Evolutionary conservation across 2,329 filamentous ascomycete species (phyloP).

Genomic region (Exophiala dermatitidis): DNA sequence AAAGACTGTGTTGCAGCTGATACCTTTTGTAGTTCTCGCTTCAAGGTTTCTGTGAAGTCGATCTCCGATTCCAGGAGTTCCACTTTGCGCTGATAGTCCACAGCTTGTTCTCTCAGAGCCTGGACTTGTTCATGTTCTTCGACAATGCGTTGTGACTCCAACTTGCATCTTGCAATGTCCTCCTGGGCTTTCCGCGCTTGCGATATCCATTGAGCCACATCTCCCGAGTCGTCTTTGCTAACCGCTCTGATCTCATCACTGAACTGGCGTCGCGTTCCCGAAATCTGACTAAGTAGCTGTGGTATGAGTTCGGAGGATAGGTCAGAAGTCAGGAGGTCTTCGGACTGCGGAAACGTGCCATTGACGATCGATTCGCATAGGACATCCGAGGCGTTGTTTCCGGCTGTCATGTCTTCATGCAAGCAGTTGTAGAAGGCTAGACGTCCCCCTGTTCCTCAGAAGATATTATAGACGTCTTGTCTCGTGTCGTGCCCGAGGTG

Average conservation of each 20-base stretch:
- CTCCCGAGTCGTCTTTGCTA: slow-evolving; percentile 67
- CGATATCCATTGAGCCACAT: slow-evolving; percentile 77
- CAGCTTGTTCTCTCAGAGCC: slow-evolving; percentile 55
- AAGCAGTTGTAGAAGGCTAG: not conserved
- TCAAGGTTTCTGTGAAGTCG: slow-evolving; percentile 47
- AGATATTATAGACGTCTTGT: not conserved
- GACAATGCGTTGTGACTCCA: slow-evolving; percentile 73
- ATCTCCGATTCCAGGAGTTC: slow-evolving; percentile 53
- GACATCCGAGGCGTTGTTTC: slow-evolving; percentile 1
- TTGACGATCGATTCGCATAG: slow-evolving; percentile 29
- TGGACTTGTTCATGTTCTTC: slow-evolving; percentile 65
- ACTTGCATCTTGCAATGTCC: slow-evolving; percentile 74
- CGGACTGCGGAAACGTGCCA: slow-evolving; percentile 51
- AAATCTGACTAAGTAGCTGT: slow-evolving; percentile 45
- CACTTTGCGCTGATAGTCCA: slow-evolving; percentile 52
- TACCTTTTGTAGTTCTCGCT: slow-evolving; percentile 14
- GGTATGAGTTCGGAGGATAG: slow-evolving; percentile 45
- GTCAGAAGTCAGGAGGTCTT: slow-evolving; percentile 48
- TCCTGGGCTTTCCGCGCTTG: slow-evolving; percentile 78
- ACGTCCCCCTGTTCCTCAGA: not conserved
- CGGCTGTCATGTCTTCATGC: slow-evolving; percentile 11
- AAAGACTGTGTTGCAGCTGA: slow-evolving; percentile 11
- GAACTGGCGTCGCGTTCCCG: slow-evolving; percentile 44
- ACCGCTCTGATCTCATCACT: slow-evolving; percentile 63
- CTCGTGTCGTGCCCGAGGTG: too few species aligned